These are phyloP conservation scores for Triangularia setosa DNA, from an alignment of 2,329 filamentous ascomycete species.

Conservation along the genomic window DNA sequence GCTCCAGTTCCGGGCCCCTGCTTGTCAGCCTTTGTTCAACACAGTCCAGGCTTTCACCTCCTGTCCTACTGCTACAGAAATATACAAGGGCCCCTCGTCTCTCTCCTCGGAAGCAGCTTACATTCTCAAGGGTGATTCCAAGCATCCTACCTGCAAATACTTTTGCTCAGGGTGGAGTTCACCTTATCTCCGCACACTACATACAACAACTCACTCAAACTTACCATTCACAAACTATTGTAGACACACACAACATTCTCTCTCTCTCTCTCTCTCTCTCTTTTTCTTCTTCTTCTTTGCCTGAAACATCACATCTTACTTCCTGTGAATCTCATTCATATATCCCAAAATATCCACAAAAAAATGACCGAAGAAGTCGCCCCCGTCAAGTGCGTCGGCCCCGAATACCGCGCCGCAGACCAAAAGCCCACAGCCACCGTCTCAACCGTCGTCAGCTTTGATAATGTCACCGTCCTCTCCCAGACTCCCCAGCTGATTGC, in stretches of 20 bases:
- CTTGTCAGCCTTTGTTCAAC: not conserved
- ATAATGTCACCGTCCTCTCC: constrained; percentile 84
- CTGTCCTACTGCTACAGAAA: not conserved
- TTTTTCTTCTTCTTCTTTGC: too few species aligned
- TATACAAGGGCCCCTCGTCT: not conserved
- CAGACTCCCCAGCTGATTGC: constrained; percentile 98
- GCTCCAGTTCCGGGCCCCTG: not conserved
- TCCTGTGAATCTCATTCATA: not conserved
- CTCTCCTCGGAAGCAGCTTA: not conserved
- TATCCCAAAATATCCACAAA: not conserved
- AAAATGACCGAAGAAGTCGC: constrained; percentile 35
- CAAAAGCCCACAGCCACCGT: constrained; percentile 86
- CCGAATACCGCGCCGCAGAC: constrained; percentile 69
- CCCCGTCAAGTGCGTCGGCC: constrained; percentile 67
- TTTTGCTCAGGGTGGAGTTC: not conserved
- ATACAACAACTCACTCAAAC: not conserved
- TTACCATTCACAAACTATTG: not conserved
- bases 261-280: not conserved
- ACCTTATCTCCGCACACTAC: not conserved
- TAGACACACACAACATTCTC: not conserved
- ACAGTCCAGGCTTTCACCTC: not conserved
- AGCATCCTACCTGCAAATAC: constrained; percentile 5
- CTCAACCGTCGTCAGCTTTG: constrained; percentile 73
- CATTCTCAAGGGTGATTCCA: not conserved
- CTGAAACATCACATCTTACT: too few species aligned